phyloP scores from a whole-genome alignment of 2,329 filamentous ascomycete species.

The Xylaria sp. region DNA sequence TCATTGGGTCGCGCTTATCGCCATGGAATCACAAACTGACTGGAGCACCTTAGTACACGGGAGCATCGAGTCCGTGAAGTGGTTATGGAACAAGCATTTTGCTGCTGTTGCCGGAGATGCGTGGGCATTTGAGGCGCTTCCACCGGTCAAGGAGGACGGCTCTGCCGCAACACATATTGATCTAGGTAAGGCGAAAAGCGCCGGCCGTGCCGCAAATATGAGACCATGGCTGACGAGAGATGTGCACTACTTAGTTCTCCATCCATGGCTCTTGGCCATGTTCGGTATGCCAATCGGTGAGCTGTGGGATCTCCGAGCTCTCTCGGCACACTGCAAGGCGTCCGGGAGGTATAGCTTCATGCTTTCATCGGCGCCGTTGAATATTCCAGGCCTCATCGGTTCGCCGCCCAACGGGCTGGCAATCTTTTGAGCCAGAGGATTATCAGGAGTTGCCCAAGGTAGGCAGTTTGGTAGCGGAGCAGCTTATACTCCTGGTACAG shows the following conservation, averaged over 20 bases:
- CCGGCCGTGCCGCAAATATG: not conserved
- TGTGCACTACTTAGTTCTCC: slow-evolving; percentile 52
- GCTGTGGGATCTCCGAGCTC: slow-evolving; percentile 65
- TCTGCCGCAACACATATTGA: slow-evolving; percentile 48
- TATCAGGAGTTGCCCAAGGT: not conserved
- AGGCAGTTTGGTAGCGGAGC: not conserved
- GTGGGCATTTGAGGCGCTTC: slow-evolving; percentile 72
- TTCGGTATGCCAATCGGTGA: slow-evolving; percentile 68
- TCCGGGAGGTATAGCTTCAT: slow-evolving; percentile 69
- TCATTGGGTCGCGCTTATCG: not conserved
- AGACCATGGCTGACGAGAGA: not conserved
- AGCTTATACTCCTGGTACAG: not conserved
- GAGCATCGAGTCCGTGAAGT: slow-evolving; percentile 65
- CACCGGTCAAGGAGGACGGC: slow-evolving; percentile 60
- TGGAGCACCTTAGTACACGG: slow-evolving; percentile 52
- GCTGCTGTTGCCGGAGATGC: slow-evolving; percentile 72
- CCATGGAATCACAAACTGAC: slow-evolving; percentile 15
- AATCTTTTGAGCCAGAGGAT: slow-evolving; percentile 52
- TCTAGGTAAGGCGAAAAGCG: slow-evolving; percentile 51
- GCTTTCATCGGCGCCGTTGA: slow-evolving; percentile 69
- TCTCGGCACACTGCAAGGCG: slow-evolving; percentile 64
- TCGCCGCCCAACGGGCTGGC: slow-evolving; percentile 62
- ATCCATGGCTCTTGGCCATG: slow-evolving; percentile 60
- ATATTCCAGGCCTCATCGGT: slow-evolving; percentile 63
- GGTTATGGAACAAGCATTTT: slow-evolving; percentile 77